Conservation (phyloP, 2,329 filamentous ascomycete genomes). For the Zalaria obscura region DNA sequence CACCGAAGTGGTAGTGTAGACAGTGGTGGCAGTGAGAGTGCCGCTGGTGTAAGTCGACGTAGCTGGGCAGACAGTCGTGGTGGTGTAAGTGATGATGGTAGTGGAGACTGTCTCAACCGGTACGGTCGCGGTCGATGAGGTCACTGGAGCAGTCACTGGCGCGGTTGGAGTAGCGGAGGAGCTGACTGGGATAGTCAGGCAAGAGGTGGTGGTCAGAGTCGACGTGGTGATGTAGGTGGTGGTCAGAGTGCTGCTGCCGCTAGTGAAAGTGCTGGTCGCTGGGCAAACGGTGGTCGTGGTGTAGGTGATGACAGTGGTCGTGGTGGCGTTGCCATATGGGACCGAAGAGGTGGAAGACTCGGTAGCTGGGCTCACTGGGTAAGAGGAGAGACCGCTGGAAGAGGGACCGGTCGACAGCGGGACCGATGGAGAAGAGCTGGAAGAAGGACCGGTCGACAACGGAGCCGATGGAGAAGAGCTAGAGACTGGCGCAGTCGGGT, state of each 20-base stretch:
- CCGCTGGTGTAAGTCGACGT: neutral
- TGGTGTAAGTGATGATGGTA: neutral
- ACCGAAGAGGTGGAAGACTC: neutral
- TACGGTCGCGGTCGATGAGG: too few relatives aligned
- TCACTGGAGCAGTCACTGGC: too few relatives aligned
- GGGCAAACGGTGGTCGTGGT: constrained; percentile 1
- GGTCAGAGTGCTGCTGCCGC: neutral
- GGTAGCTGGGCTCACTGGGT: neutral
- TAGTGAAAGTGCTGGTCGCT: neutral
- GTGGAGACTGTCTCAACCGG: neutral
- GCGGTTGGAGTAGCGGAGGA: neutral
- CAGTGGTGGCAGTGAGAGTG: neutral
- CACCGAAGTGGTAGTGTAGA: neutral
- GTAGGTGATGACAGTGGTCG: neutral
- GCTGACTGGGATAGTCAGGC: neutral
- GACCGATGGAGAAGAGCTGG: neutral
- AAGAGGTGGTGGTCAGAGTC: neutral
- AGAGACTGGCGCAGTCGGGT: neutral
- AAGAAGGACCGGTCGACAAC: neutral
- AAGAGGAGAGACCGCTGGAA: neutral
- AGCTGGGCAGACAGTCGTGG: constrained; percentile 1
- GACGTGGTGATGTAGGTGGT: neutral
- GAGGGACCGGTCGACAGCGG: neutral
- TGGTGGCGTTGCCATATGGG: neutral
- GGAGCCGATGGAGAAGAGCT: neutral